These are phyloP conservation scores for Pseudozyma pruni DNA, from an alignment of 1,284 basidiomycete species.

Conservation along the genomic window DNA sequence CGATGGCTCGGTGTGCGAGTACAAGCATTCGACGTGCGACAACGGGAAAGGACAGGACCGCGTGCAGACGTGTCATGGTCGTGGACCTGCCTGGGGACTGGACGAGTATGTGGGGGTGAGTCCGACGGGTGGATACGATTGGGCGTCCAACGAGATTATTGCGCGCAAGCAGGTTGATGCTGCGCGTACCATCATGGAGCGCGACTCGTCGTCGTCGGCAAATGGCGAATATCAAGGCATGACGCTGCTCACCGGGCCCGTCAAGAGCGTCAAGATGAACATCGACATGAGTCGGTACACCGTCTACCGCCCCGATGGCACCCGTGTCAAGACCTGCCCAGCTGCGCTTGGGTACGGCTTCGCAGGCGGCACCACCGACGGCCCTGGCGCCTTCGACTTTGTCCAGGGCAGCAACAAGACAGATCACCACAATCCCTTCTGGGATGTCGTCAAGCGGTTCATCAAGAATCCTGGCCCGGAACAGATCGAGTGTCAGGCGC, in stretches of 20 bases:
- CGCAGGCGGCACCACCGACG: slow-evolving; percentile 79
- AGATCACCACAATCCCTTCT: slow-evolving; percentile 78
- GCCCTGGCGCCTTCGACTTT: slow-evolving; percentile 84
- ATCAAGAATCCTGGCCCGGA: slow-evolving; percentile 76
- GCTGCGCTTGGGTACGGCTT: slow-evolving; percentile 74
- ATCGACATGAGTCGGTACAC: slow-evolving; percentile 76
- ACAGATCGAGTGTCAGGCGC: slow-evolving; percentile 79
- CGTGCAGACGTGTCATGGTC: slow-evolving; percentile 55
- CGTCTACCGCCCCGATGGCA: slow-evolving; percentile 77
- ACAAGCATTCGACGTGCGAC: slow-evolving; percentile 55
- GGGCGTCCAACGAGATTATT: slow-evolving; percentile 56
- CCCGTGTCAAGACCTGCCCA: slow-evolving; percentile 78
- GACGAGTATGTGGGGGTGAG: slow-evolving; percentile 31
- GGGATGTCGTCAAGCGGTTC: slow-evolving; percentile 76
- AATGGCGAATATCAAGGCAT: slow-evolving; percentile 23
- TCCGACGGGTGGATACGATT: slow-evolving; percentile 59
- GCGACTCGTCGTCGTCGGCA: slow-evolving; percentile 3
- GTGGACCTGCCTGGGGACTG: slow-evolving; percentile 54
- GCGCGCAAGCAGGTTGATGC: slow-evolving; percentile 56
- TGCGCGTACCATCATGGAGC: slow-evolving; percentile 42
- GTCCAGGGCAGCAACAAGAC: slow-evolving; percentile 79
- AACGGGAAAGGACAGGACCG: slow-evolving; percentile 44
- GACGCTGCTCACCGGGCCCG: slow-evolving; percentile 27
- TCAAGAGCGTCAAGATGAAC: slow-evolving; percentile 58
- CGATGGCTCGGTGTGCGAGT: slow-evolving; percentile 56